Conservation (phyloP, 495 filamentous ascomycete species). For the Entonaema liquescens region DNA sequence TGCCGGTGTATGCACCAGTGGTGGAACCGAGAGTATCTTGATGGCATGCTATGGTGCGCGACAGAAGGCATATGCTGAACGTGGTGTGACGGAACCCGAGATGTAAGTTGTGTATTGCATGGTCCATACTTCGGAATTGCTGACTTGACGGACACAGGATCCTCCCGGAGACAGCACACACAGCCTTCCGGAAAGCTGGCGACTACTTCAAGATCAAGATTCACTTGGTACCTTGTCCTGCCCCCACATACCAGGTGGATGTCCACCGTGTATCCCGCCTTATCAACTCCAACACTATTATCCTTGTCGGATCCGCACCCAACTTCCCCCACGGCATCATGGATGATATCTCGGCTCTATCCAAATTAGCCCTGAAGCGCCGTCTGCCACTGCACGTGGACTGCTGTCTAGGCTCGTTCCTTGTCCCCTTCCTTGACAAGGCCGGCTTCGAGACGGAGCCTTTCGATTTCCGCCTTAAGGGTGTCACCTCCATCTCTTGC, state of each 20-base stretch:
- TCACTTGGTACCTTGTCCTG: slow-evolving; percentile 88
- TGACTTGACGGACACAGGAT: slow-evolving; percentile 65
- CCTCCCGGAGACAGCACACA: slow-evolving; percentile 91
- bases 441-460: slow-evolving; percentile 86
- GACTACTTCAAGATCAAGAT: slow-evolving; percentile 95
- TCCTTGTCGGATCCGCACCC: slow-evolving; percentile 93
- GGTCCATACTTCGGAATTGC: neutral
- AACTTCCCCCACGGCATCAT: slow-evolving; percentile 99
- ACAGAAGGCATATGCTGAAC: slow-evolving; percentile 85
- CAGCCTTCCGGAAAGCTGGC: slow-evolving; percentile 94
- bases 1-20: slow-evolving; percentile 89
- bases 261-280: slow-evolving; percentile 77
- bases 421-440: slow-evolving; percentile 88
- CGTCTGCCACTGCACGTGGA: slow-evolving; percentile 93
- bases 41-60: slow-evolving; percentile 91
- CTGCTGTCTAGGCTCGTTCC: slow-evolving; percentile 95
- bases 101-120: slow-evolving; percentile 66
- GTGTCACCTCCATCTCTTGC: slow-evolving; percentile 93
- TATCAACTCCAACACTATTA: slow-evolving; percentile 94
- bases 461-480: slow-evolving; percentile 93
- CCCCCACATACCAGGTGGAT: slow-evolving; percentile 85
- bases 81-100: slow-evolving; percentile 90
- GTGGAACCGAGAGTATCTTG: slow-evolving; percentile 94
- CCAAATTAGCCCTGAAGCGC: slow-evolving; percentile 79
- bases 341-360: slow-evolving; percentile 89